Evolutionary conservation across 768 basidiomycete genomes (phyloP).

Genomic region (Clitopilus hobsonii): DNA sequence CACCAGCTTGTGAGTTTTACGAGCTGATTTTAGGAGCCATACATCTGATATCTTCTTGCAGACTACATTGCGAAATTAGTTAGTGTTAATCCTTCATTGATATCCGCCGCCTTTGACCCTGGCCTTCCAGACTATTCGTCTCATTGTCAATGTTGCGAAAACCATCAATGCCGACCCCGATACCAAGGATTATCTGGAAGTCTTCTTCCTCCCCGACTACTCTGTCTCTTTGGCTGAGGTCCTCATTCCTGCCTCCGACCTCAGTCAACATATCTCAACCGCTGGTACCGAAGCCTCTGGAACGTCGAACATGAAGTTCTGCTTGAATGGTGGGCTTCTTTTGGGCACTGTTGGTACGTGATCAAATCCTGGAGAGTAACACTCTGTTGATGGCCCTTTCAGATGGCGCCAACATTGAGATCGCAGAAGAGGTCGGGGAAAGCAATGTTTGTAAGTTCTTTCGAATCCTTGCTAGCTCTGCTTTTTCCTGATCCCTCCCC

Average conservation of each 20-base stretch:
- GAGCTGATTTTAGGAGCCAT: neutral
- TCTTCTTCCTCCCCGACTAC: conserved; percentile 97
- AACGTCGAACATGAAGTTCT: conserved; percentile 87
- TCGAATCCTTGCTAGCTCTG: neutral
- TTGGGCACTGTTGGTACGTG: conserved; percentile 72
- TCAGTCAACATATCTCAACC: conserved; percentile 95
- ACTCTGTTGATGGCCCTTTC: conserved; percentile 2
- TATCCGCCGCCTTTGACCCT: neutral
- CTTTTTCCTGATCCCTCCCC: neutral
- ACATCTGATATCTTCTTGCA: conserved; percentile 18
- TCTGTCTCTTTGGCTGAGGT: conserved; percentile 80
- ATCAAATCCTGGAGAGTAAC: neutral
- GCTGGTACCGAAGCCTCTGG: conserved; percentile 91
- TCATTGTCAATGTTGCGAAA: conserved; percentile 87
- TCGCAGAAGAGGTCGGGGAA: conserved; percentile 93
- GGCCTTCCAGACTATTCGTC: conserved; percentile 68
- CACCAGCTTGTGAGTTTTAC: conserved; percentile 73
- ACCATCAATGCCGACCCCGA: conserved; percentile 83
- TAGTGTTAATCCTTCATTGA: conserved; percentile 2
- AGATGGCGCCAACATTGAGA: conserved; percentile 96
- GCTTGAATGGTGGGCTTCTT: conserved; percentile 84
- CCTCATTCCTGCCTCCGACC: conserved; percentile 88
- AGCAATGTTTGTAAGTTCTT: conserved; percentile 78
- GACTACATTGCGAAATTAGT: conserved; percentile 92
- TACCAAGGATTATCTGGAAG: conserved; percentile 77